Conservation (phyloP, 352 stramenopile species). For the Pythium chondricola region DNA sequence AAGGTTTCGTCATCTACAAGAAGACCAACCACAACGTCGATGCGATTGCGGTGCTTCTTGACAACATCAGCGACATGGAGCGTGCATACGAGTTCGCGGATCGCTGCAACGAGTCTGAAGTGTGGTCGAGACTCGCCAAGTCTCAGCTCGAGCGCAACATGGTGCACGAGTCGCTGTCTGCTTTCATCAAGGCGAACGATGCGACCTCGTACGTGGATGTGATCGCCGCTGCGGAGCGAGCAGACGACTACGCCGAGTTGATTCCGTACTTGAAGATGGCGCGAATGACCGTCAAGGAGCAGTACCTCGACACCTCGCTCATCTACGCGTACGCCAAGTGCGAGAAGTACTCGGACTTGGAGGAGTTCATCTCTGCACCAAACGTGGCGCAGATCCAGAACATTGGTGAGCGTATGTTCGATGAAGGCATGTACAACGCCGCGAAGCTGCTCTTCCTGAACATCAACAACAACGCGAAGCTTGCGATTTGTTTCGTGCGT, state of each 20-base stretch:
- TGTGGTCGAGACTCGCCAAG: slow-evolving; percentile 99
- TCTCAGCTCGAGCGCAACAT: slow-evolving; percentile 96
- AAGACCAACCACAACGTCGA: slow-evolving; percentile 98
- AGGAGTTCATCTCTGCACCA: slow-evolving; percentile 98
- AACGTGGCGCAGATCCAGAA: slow-evolving; percentile 99
- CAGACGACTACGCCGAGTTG: slow-evolving; percentile 95
- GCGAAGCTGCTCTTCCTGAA: slow-evolving; percentile 99
- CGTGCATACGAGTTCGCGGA: slow-evolving; percentile 98
- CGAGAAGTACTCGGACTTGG: slow-evolving; percentile 97
- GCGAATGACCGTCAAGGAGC: slow-evolving; percentile 98
- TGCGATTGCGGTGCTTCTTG: slow-evolving; percentile 89
- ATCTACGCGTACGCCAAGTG: slow-evolving; percentile 99
- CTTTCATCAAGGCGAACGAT: slow-evolving; percentile 99
- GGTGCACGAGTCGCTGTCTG: slow-evolving; percentile 96
- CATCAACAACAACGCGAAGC: slow-evolving; percentile 99
- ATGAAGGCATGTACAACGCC: slow-evolving; percentile 98
- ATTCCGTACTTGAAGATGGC: slow-evolving; percentile 99
- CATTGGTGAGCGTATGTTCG: slow-evolving; percentile 97
- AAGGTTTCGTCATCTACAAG: slow-evolving; percentile 99
- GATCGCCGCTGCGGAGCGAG: slow-evolving; percentile 95
- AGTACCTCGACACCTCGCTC: slow-evolving; percentile 98
- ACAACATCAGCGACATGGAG: slow-evolving; percentile 98
- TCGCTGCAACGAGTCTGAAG: slow-evolving; percentile 96
- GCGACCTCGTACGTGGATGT: slow-evolving; percentile 96
- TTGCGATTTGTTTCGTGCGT: slow-evolving; percentile 99